These are phyloP conservation scores for Mucor racemosus DNA, from an alignment of 371 early-diverging fungal genomes.

Conservation along the genomic window DNA sequence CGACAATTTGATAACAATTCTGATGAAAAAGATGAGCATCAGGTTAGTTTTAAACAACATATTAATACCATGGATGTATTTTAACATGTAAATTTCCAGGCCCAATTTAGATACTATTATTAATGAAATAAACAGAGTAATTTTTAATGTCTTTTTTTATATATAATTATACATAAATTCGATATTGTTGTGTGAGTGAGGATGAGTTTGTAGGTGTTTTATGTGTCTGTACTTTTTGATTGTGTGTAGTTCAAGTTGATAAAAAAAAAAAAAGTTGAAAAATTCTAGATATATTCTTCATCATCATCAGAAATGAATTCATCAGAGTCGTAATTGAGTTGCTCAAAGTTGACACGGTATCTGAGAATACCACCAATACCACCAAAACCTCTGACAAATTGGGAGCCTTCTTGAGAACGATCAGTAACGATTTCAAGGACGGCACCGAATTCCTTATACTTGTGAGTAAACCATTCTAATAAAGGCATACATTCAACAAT, in stretches of 20 bases:
- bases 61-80: too few species aligned
- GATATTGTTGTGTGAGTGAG: background rate
- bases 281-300: constrained; percentile 25
- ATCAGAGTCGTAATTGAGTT: constrained; percentile 55
- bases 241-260: background rate
- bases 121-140: background rate
- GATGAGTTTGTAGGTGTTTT: background rate
- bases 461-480: constrained; percentile 99
- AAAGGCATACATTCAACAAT: constrained; percentile 78
- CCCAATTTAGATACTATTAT: constrained; percentile 20
- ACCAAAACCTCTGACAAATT: constrained; percentile 99
- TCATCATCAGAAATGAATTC: constrained; percentile 50
- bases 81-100: background rate
- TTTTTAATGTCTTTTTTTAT: background rate
- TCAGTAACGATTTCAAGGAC: constrained; percentile 97
- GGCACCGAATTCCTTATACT: constrained; percentile 97
- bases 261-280: background rate
- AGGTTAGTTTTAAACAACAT: background rate
- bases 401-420: constrained; percentile 97
- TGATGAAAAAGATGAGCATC: background rate
- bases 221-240: too few species aligned
- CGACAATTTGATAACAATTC: background rate
- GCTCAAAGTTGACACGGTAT: constrained; percentile 93
- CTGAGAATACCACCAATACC: constrained; percentile 98
- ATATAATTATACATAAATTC: constrained; percentile 4